phyloP scores from a whole-genome alignment of 208 protist species.

The Endotrypanum monterogeii region DNA sequence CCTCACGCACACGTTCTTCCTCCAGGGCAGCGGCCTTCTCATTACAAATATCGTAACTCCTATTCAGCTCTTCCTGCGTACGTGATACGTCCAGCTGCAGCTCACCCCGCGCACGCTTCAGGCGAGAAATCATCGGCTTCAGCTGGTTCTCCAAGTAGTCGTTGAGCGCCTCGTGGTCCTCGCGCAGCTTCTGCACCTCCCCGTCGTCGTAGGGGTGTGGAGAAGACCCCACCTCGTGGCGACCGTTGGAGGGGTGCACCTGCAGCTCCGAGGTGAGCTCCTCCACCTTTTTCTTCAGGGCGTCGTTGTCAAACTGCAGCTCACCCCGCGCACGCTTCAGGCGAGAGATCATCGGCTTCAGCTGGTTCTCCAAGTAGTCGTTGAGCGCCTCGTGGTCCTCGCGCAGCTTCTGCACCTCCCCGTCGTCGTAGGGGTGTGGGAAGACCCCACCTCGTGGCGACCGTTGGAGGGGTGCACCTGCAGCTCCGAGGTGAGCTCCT shows the following conservation, averaged over 20 bases:
- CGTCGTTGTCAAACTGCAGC: conserved; percentile 8
- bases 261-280: conserved; percentile 19
- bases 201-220: background rate
- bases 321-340: conserved; percentile 31
- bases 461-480: conserved; percentile 23
- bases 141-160: conserved; percentile 35
- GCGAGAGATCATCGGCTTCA: conserved; percentile 16
- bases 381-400: conserved; percentile 10
- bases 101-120: conserved; percentile 26
- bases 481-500: conserved; percentile 18
- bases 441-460: conserved; percentile 26
- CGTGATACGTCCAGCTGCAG: conserved; percentile 33
- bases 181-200: conserved; percentile 4
- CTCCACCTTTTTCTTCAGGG: background rate
- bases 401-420: conserved; percentile 1
- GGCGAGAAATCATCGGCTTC: conserved; percentile 28
- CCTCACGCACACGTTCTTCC: conserved; percentile 33
- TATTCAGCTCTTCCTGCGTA: conserved; percentile 27
- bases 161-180: conserved; percentile 33
- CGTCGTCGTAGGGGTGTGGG: conserved; percentile 6
- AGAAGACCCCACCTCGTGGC: conserved; percentile 25
- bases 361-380: conserved; percentile 12
- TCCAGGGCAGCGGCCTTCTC: conserved; percentile 29
- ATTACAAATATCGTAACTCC: conserved; percentile 25
- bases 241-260: conserved; percentile 24